Percentiles rank a stretch among this genome's conserved stretches.
Evolutionary conservation across 257 asterid genomes (phyloP).

Genomic region (Buddleja alternifolia): DNA sequence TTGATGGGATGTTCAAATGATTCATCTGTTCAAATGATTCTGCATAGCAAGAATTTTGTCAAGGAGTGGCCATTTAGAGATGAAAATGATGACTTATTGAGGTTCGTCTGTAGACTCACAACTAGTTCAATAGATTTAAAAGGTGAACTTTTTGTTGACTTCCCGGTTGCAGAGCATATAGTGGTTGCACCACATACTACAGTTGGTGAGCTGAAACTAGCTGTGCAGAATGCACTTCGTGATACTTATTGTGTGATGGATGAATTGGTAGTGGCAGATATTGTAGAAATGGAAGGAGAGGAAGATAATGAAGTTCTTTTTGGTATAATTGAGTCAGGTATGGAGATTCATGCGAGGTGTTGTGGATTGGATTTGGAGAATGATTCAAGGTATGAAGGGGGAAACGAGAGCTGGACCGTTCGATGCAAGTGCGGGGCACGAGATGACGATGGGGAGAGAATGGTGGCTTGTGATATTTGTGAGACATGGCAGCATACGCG

Average conservation of each 20-base stretch:
- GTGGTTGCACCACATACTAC: conserved; percentile 77
- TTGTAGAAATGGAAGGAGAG: conserved; percentile 53
- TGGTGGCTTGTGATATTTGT: conserved; percentile 89
- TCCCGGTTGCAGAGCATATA: conserved; percentile 52
- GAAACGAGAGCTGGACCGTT: conserved; percentile 75
- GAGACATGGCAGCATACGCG: conserved; percentile 90
- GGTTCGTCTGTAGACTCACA: conserved; percentile 58
- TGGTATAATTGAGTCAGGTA: conserved; percentile 69
- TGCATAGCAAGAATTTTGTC: conserved; percentile 71
- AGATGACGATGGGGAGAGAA: conserved; percentile 95
- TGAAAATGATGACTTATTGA: conserved; percentile 64
- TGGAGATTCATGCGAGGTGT: conserved; percentile 58
- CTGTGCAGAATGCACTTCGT: conserved; percentile 58
- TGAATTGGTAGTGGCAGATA: conserved; percentile 46
- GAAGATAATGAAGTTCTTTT: conserved; percentile 70
- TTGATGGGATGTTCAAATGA: conserved; percentile 49
- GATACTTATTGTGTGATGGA: conserved; percentile 79
- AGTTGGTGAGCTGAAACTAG: conserved; percentile 66
- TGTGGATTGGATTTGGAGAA: conserved; percentile 52
- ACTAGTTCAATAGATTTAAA: conserved; percentile 39
- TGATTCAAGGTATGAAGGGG: conserved; percentile 69
- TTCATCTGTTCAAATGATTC: conserved; percentile 48
- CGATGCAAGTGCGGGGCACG: conserved; percentile 83
- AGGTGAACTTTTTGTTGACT: conserved; percentile 30
- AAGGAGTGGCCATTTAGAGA: conserved; percentile 89